Conservation (phyloP, 1,139 yeast genomes). For the Suhomyces taliae region DNA sequence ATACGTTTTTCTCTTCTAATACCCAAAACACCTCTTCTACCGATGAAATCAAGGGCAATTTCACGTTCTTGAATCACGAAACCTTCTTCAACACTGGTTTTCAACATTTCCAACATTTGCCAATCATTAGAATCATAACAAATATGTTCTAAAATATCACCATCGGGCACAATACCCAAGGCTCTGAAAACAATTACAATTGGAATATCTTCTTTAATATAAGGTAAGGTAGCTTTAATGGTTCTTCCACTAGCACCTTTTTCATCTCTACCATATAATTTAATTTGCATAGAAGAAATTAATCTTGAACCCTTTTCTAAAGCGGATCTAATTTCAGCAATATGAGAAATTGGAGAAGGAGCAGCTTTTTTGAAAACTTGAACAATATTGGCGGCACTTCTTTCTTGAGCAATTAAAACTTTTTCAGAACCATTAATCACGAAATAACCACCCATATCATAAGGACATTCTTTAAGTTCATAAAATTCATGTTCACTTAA, state of each 20-base stretch:
- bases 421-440: constrained; percentile 98
- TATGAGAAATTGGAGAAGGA: constrained; percentile 92
- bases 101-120: constrained; percentile 99
- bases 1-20: constrained; percentile 97
- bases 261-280: constrained; percentile 81
- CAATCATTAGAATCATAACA: constrained; percentile 98
- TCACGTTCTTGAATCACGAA: constrained; percentile 97
- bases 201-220: constrained; percentile 94
- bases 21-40: constrained; percentile 96
- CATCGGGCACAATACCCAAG: constrained; percentile 97
- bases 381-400: constrained; percentile 97
- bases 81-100: constrained; percentile 99
- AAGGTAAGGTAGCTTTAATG: constrained; percentile 93
- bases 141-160: constrained; percentile 96
- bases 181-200: constrained; percentile 97
- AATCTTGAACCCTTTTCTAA: constrained; percentile 95
- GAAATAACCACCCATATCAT: constrained; percentile 99
- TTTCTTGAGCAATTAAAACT: constrained; percentile 96
- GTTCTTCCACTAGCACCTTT: constrained; percentile 75
- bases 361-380: constrained; percentile 98
- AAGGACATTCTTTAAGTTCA: constrained; percentile 96
- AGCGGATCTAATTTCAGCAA: constrained; percentile 96
- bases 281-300: constrained; percentile 91
- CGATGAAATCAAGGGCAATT: constrained; percentile 95
- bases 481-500: constrained; percentile 93